Evolutionary conservation across 2,329 filamentous ascomycete species (phyloP), one percentile per base, ranked within the genome.

Genomic region (Trichoderma brevicompactum): DNA sequence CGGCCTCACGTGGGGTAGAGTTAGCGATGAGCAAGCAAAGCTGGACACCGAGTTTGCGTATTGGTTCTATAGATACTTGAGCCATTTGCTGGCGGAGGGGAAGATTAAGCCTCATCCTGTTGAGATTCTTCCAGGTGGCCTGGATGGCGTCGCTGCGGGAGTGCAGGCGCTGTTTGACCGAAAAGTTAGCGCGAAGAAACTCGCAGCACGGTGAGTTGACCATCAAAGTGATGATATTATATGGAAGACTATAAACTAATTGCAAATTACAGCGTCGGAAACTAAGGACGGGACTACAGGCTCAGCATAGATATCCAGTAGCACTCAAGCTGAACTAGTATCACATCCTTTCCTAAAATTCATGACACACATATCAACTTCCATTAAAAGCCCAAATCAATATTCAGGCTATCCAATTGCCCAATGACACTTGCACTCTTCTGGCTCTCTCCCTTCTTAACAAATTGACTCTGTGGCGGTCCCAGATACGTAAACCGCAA

Each of bases 401-500:
- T 67, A 41, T 61, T 36, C 54, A 65, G 32, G 36, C 48, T 55
- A 38, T 65, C 65, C 36, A 61, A 46, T 28, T 56, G 38, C n/a
- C 58, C 46, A 28, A 67, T 65, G 32, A 49, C 32, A 4, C 23
- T 44, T 38, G 19, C n/a, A 46, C n/a, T 17, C 28, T 58, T 17
- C 28, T 58, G 52, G 4, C 17, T 32, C n/a, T 54, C 43, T 10
- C 62, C 65, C 55, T 58, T 56, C 65, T 60, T 67, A n/a, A 74
- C 69, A 32, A 66, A 70, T 3, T 68, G 66, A 44, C 72, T 77
- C 65, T 74, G 71, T 1, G 75, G 74, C 6, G 77, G 78, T 0
- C 77, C 76, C 0, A 79, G 69, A 54, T 79, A 79, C 44, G 75
- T 77, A 19, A 70, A 72, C 56, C 70, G 70, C 36, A 77, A 56